phyloP scores from a whole-genome alignment of 108 stramenopile species.

The Cyclostephanos tholiformis region DNA sequence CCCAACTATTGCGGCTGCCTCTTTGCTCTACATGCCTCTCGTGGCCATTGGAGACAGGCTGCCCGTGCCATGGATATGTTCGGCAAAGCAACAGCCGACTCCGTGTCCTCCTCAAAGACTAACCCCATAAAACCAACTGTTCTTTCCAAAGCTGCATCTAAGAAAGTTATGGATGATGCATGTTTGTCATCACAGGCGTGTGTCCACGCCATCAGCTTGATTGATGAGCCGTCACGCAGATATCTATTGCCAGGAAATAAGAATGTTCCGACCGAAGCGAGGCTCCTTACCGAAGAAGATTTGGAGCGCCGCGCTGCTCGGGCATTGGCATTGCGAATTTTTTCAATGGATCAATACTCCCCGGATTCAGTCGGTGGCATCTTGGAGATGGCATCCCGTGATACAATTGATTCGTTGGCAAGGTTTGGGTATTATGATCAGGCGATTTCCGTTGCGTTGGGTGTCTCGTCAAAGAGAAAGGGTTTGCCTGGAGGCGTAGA shows the following conservation, averaged over 20 bases:
- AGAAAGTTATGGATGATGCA: conserved; percentile 57
- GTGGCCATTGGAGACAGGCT: conserved; percentile 76
- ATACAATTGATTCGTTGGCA: conserved; percentile 62
- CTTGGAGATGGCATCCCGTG: conserved; percentile 30
- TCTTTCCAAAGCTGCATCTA: conserved; percentile 44
- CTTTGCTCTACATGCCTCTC: conserved; percentile 77
- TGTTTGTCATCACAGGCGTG: conserved; percentile 61
- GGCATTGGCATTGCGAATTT: conserved; percentile 55
- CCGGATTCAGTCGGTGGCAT: conserved; percentile 45
- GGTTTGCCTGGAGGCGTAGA: conserved; percentile 58
- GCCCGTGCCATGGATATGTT: conserved; percentile 77
- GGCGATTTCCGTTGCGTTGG: conserved; percentile 60
- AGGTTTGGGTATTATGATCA: conserved; percentile 67
- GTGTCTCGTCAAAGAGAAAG: conserved; percentile 39
- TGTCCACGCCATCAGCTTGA: conserved; percentile 56
- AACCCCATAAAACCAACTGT: conserved; percentile 9
- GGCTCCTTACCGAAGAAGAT: conserved; percentile 58
- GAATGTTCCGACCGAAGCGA: conserved; percentile 23
- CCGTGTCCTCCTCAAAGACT: conserved; percentile 10
- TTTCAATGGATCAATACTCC: conserved; percentile 58
- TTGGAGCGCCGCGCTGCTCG: conserved; percentile 57
- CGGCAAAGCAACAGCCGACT: conserved; percentile 38
- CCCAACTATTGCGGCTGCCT: conserved; percentile 77
- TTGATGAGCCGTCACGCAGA: conserved; percentile 35
- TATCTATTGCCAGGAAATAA: conserved; percentile 33